Evolutionary conservation across 176 grass and related monocot genomes (phyloP), one percentile per base, ranked within the genome.

Genomic region (Oryza nivara): DNA sequence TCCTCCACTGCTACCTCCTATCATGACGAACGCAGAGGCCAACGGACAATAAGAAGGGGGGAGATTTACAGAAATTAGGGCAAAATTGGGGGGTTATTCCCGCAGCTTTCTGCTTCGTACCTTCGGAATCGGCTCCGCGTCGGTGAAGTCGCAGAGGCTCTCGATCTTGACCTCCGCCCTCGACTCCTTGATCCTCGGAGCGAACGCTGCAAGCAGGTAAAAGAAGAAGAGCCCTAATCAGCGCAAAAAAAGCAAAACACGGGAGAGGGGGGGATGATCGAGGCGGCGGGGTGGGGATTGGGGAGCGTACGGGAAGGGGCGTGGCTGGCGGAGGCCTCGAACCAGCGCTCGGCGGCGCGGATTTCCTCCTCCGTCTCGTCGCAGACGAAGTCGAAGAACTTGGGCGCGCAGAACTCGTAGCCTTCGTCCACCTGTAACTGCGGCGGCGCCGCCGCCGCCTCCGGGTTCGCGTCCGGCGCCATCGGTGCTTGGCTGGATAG

Each of bases 391-490:
- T 99, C 92, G 78, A 96, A 99, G 91, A 88, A 99, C 67, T 40
- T 88, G 6, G 97, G 97, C 28, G 97, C 97, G 41, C 78, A 82
- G 84, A 96, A 99, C 84, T 99, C 97, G 84, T 99, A 99, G 7
- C 72, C 68, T 75, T 92, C 84, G 68, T 99, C 92, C 35, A 96
- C 65, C 83, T 83, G 90, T 32, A 76, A 36, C 65, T 40, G 75
- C 88, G 30, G 65, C 73, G 66, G 45, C 43, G 66, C 26, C 70
- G 34, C 75, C 74, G 79, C 66, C 79, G 40, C 84, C 36, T 48
- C 45, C 10, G 41, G 73, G 38, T 76, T 77, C 65, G 73, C 54
- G 13, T 93, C 88, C 19, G 58, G 43, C 73, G 77, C 88, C 91
- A 93, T 92, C 30, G 60, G 10, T 67, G 30, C 11, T 49, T 64